phyloP scores from a whole-genome alignment of 371 early-diverging fungal species.

The Circinella umbellata region DNA sequence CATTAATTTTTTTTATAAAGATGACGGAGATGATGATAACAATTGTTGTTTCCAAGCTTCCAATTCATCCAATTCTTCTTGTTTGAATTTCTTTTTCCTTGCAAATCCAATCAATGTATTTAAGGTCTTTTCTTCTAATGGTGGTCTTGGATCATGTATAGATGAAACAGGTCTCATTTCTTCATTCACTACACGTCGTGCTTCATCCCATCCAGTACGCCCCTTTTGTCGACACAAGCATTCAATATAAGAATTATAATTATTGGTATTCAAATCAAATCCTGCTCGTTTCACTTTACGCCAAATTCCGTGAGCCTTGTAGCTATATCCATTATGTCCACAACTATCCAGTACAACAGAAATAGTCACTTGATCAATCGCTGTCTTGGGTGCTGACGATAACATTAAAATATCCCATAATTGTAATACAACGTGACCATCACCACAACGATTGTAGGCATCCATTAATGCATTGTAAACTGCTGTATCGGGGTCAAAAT shows the following conservation, averaged over 20 bases:
- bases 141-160: constrained; percentile 13
- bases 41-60: constrained; percentile 29
- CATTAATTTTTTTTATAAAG: too few species aligned
- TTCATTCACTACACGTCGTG: constrained; percentile 21
- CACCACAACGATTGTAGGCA: constrained; percentile 38
- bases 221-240: constrained; percentile 41
- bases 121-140: constrained; percentile 43
- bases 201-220: constrained; percentile 37
- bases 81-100: constrained; percentile 31
- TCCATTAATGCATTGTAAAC: constrained; percentile 48
- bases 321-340: constrained; percentile 32
- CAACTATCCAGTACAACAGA: constrained; percentile 29
- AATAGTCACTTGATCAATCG: constrained; percentile 28
- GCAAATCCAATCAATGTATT: constrained; percentile 51
- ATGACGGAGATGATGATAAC: not conserved
- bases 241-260: constrained; percentile 52
- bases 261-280: constrained; percentile 41
- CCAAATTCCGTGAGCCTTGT: constrained; percentile 41
- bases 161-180: constrained; percentile 31
- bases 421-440: constrained; percentile 33
- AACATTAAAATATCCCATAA: constrained; percentile 40
- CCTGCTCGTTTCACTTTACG: constrained; percentile 19
- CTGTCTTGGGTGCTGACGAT: constrained; percentile 17
- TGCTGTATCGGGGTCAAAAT: constrained; percentile 40
- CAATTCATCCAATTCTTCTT: constrained; percentile 25